Conservation (phyloP, 2,329 filamentous ascomycete genomes). For the Neonectria magnoliae region DNA sequence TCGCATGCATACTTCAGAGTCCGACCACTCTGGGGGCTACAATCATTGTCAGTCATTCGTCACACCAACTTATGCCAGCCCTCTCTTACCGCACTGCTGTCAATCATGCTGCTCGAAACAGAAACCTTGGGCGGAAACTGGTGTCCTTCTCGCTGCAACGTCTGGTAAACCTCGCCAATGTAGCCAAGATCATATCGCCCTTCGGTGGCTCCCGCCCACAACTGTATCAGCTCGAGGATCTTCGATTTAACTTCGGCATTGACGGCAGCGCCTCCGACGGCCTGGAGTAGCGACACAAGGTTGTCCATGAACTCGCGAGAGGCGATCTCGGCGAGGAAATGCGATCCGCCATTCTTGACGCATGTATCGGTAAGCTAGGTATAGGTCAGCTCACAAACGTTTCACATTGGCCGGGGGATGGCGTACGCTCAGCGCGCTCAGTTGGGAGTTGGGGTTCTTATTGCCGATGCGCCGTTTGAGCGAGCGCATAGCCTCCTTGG, state of each 20-base stretch:
- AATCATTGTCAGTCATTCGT: conserved; percentile 18
- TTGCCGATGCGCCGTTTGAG: conserved; percentile 94
- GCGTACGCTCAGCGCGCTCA: conserved; percentile 88
- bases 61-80: neutral
- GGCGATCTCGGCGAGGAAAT: conserved; percentile 95
- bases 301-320: conserved; percentile 99
- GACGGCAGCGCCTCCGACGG: conserved; percentile 76
- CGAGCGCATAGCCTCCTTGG: conserved; percentile 97
- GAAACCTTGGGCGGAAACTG: conserved; percentile 87
- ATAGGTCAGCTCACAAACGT: conserved; percentile 27
- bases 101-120: conserved; percentile 96
- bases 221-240: conserved; percentile 92
- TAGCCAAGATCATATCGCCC: conserved; percentile 85
- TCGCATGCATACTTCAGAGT: conserved; percentile 98
- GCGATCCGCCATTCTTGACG: conserved; percentile 95
- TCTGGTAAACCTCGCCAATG: conserved; percentile 86
- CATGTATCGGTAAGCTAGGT: conserved; percentile 91
- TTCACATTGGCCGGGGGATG: neutral
- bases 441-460: conserved; percentile 96
- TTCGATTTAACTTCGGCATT: conserved; percentile 89
- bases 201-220: conserved; percentile 91
- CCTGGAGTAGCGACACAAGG: conserved; percentile 86
- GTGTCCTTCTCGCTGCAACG: conserved; percentile 84
- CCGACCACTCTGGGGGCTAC: conserved; percentile 94
- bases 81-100: conserved; percentile 88